These are phyloP conservation scores for Saturnispora halmiae DNA, from an alignment of 805 yeast species.

Conservation along the genomic window DNA sequence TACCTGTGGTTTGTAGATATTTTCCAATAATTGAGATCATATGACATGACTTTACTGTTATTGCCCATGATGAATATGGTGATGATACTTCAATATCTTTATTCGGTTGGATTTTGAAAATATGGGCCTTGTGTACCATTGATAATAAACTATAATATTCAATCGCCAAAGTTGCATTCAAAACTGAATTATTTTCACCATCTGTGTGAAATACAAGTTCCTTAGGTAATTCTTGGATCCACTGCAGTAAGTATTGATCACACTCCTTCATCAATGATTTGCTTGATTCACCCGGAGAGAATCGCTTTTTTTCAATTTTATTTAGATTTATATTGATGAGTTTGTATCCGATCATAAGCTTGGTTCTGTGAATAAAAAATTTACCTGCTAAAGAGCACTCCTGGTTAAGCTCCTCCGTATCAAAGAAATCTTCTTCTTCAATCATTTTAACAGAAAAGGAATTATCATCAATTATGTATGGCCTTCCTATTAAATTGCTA, in stretches of 20 bases:
- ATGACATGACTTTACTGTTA: slow-evolving; percentile 73
- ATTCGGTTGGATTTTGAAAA: slow-evolving; percentile 31
- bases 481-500: slow-evolving; percentile 65
- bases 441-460: slow-evolving; percentile 74
- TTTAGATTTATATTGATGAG: slow-evolving; percentile 31
- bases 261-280: slow-evolving; percentile 52
- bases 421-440: slow-evolving; percentile 51
- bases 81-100: slow-evolving; percentile 32
- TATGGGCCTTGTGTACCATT: slow-evolving; percentile 61
- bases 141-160: slow-evolving; percentile 70
- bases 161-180: slow-evolving; percentile 46
- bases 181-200: slow-evolving; percentile 30
- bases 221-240: slow-evolving; percentile 63
- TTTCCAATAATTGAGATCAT: slow-evolving; percentile 59
- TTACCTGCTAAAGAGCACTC: slow-evolving; percentile 34
- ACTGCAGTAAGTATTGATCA: slow-evolving; percentile 67
- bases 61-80: slow-evolving; percentile 62
- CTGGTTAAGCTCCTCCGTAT: slow-evolving; percentile 34
- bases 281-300: slow-evolving; percentile 31
- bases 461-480: slow-evolving; percentile 52
- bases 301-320: slow-evolving; percentile 1
- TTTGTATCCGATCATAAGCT: slow-evolving; percentile 58
- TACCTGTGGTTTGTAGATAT: slow-evolving; percentile 47
- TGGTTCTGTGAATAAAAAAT: slow-evolving; percentile 52
- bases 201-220: slow-evolving; percentile 51